Percentiles rank a stretch among this genome's conserved stretches.
Evolutionary conservation across 2,329 filamentous ascomycete genomes (phyloP).

Genomic region (Periglandula ipomoeae): DNA sequence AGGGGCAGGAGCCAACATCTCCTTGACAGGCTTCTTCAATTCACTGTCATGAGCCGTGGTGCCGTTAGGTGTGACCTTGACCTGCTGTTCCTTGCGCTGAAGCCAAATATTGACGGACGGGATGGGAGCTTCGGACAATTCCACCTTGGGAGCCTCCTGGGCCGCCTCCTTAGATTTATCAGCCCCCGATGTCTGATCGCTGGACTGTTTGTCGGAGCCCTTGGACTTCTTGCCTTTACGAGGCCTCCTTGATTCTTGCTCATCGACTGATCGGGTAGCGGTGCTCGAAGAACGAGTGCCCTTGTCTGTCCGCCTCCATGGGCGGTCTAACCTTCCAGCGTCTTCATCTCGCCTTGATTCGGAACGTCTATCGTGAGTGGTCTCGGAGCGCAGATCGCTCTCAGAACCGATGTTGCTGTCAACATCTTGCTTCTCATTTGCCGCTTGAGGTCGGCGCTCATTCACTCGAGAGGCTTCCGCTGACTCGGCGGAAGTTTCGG

Average conservation of each 20-base stretch:
- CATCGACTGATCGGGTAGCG: slow-evolving; percentile 58
- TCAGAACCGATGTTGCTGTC: slow-evolving; percentile 28
- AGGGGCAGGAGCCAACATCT: slow-evolving; percentile 8
- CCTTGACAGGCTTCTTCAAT: slow-evolving; percentile 29
- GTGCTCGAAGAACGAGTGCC: slow-evolving; percentile 52
- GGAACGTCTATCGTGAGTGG: slow-evolving; percentile 21
- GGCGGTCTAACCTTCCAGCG: slow-evolving; percentile 27
- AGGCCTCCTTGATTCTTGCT: slow-evolving; percentile 33
- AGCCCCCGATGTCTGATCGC: slow-evolving; percentile 41
- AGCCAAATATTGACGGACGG: slow-evolving; percentile 86
- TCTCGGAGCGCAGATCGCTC: slow-evolving; percentile 26
- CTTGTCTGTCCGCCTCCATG: slow-evolving; percentile 33
- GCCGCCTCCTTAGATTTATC: slow-evolving; percentile 44
- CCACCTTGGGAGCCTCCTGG: slow-evolving; percentile 44
- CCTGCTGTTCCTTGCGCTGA: slow-evolving; percentile 59
- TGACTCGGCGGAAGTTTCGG: slow-evolving; percentile 18
- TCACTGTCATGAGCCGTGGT: slow-evolving; percentile 26
- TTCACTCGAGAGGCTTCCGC: slow-evolving; percentile 14
- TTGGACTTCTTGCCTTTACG: slow-evolving; percentile 56
- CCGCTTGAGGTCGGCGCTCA: slow-evolving; percentile 13
- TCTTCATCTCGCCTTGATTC: slow-evolving; percentile 31
- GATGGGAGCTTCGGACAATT: slow-evolving; percentile 71
- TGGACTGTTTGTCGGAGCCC: slow-evolving; percentile 29
- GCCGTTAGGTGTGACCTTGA: slow-evolving; percentile 37
- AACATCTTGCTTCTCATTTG: slow-evolving; percentile 24